Base-by-base conservation (phyloP, 345 rosid genomes). In the Chamaenerion angustifolium region DNA sequence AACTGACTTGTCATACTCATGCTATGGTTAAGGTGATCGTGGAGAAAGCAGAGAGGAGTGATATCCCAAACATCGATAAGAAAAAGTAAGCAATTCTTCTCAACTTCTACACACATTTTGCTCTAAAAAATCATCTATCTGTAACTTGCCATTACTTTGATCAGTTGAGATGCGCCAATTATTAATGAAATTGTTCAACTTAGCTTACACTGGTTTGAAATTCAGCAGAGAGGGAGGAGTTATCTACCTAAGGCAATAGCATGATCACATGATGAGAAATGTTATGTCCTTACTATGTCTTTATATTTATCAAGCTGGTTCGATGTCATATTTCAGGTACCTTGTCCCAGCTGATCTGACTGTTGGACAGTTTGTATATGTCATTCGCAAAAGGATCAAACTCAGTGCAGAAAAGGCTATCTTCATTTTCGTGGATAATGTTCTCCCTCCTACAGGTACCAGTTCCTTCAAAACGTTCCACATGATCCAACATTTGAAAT, bases 1-100 rank as follows among this genome's bases (percentile, higher is more conserved):
- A 46, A 18, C 59, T 67, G 50, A 52, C 48, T 55, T 61, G 46
- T 46, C 10, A 23, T 31, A 17, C 23, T 8, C 60, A 12, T 7
- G 52, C 56, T 42, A 53, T 44, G 63, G 13, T 13, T 40, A 42
- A 84, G 97, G 95, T 89, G 64, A 85, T 89, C 45, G 97, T 89
- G 63, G 97, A 89, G 79, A 82, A 85, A 77, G 95, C 90, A 10
- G 97, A 89, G 76, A 71, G 80, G 72, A 89, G 94, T 49, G 97
- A 89, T 51, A 83, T 89, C 67, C 95, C 95, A 25, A 79, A 78
- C 66, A 85, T 89, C 50, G 97, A 89, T 64, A 89, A 89, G 90
- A 85, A 85, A 55, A 89, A 89, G 95, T 89, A 74, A 79, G 74
- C 42, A 21, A 40, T 7, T 17, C 37, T 12, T 50, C 49, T 35